phyloP scores from a whole-genome alignment of 2,329 filamentous ascomycete genomes.

The Stagonosporopsis cucurbitacearum region DNA sequence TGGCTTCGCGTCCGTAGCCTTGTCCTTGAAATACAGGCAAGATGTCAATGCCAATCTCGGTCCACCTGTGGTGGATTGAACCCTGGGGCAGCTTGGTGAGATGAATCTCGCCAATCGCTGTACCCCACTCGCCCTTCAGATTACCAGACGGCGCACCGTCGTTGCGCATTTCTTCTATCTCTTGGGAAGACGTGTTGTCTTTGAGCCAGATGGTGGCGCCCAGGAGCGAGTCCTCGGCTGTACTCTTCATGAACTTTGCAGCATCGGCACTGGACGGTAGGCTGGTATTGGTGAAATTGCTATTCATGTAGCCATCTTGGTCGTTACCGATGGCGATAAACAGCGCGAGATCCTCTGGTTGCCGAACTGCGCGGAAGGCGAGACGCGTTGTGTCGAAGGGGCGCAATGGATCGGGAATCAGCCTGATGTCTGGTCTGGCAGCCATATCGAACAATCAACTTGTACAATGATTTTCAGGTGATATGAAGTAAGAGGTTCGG shows the following conservation, averaged over 20 bases:
- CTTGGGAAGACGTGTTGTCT: not conserved
- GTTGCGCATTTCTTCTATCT: not conserved
- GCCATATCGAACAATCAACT: not conserved
- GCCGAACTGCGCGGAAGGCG: conserved; percentile 33
- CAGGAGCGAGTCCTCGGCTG: conserved; percentile 28
- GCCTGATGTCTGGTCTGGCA: not conserved
- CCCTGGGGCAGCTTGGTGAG: not conserved
- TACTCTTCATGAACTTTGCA: conserved; percentile 23
- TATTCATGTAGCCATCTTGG: conserved; percentile 33
- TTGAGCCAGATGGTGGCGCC: conserved; percentile 34
- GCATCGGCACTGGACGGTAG: conserved; percentile 26
- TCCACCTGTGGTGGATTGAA: conserved; percentile 54
- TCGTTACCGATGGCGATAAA: conserved; percentile 37
- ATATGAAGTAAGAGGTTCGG: too few species aligned
- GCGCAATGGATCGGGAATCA: conserved; percentile 12
- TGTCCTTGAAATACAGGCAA: conserved; percentile 44
- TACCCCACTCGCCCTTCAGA: conserved; percentile 16
- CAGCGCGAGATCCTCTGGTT: conserved; percentile 27
- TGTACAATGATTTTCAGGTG: not conserved
- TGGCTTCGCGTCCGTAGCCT: conserved; percentile 57
- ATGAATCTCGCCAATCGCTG: conserved; percentile 21
- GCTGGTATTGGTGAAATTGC: conserved; percentile 30
- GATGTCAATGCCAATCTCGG: conserved; percentile 52
- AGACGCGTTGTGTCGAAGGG: conserved; percentile 36
- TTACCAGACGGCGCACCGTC: not conserved